Evolutionary conservation across 1,284 basidiomycete species (phyloP), one percentile per base, ranked within the genome.

Genomic region (Sparassis latifolia): DNA sequence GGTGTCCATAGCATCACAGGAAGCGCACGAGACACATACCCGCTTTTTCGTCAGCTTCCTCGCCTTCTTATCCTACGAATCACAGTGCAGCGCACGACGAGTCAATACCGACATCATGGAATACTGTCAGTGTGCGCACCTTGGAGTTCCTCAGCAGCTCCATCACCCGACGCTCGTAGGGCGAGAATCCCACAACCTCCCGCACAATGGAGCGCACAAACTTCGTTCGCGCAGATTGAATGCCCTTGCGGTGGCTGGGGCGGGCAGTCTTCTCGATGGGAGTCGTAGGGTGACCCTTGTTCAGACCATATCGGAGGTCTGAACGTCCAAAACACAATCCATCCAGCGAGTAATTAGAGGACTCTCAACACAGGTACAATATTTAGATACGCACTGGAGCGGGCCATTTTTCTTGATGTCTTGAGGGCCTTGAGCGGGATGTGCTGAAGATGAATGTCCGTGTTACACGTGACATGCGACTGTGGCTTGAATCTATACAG

Each of bases 101-200:
- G 28, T 49, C 39, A 33, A 40, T 5, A 10, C 28, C 42, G 20
- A 39, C 39, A 27, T 37, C 35, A 5, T 37, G 35, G 7, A n/a
- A 29, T 10, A 28, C 27, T 33, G 29, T 27, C 6, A 44, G n/a
- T n/a, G 20, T 31, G 39, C 84, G 61, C 67, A 92, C 90, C 82
- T 98, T 98, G 60, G 93, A 97, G 86, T 98, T 99, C 72, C 96
- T 86, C 78, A 99, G 77, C 81, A 99, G 73, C 77, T 99, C 97
- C 91, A 99, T 87, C 53, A 99, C 94, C 61, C 97, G 86, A 68
- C 95, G 84, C 83, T 99, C 97, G 73, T 99, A 99, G 44, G 97
- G 91, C 44, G 95, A 92, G 78, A 98, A 99, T 57, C 97, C 97
- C 67, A 87, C 92, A 67, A 97, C 93, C 79, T 97, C 94, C 63